Conservation (phyloP, 306 rosid genomes). For the Adenanthera pavonina region DNA sequence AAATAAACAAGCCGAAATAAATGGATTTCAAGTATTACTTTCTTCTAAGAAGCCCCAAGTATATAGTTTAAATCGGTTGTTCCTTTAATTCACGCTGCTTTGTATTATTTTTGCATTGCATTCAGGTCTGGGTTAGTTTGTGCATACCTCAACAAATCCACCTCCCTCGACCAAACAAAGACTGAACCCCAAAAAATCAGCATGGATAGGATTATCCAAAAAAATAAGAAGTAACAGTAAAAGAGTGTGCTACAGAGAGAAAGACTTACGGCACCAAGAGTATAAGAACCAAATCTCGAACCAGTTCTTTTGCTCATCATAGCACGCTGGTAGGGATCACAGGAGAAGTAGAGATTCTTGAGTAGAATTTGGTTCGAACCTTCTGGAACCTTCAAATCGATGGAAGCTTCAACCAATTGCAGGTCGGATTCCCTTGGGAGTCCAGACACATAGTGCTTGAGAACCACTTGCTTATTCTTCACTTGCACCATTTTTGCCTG, state of each 20-base stretch:
- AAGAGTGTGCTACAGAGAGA: background rate
- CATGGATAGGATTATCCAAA: background rate
- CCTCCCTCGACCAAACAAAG: background rate
- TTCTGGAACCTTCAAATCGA: constrained; percentile 26
- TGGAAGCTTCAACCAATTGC: background rate
- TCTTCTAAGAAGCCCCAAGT: background rate
- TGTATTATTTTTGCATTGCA: background rate
- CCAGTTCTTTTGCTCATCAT: background rate
- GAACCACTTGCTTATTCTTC: constrained; percentile 45
- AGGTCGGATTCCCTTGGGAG: constrained; percentile 36
- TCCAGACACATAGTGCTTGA: constrained; percentile 25
- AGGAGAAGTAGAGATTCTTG: constrained; percentile 57
- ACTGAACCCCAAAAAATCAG: background rate
- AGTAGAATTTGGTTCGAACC: constrained; percentile 43
- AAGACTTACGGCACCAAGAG: constrained; percentile 40
- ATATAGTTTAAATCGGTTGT: background rate
- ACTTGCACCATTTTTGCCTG: background rate
- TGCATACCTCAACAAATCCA: background rate
- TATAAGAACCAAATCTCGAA: background rate
- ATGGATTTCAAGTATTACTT: too few relatives aligned
- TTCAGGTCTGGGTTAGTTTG: background rate
- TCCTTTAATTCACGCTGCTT: background rate
- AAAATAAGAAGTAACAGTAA: background rate
- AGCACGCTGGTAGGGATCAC: constrained; percentile 51
- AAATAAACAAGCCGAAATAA: too few relatives aligned